Evolutionary conservation across 306 rosid genomes (phyloP).

Genomic region (Datisca glomerata): DNA sequence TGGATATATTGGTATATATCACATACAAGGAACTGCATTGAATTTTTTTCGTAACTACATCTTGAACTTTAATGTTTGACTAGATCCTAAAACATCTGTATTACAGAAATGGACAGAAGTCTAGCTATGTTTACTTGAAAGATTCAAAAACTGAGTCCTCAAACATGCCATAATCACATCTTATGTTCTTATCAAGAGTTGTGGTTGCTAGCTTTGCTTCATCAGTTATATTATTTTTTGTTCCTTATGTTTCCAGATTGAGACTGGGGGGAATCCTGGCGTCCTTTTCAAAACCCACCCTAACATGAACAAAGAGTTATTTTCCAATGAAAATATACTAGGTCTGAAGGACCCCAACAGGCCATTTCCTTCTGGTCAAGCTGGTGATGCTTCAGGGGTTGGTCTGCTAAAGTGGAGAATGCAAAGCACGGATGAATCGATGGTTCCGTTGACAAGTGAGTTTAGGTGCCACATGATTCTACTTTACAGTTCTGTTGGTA

Average conservation of each 20-base stretch:
- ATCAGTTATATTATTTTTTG: constrained; percentile 5
- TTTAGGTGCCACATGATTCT: too few species aligned
- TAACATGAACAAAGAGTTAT: constrained; percentile 89
- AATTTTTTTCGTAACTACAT: too few species aligned
- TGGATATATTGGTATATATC: too few species aligned
- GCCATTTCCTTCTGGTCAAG: constrained; percentile 89
- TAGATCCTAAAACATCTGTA: not conserved
- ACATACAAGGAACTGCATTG: too few species aligned
- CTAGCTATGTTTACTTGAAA: too few species aligned
- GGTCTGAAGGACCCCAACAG: constrained; percentile 91
- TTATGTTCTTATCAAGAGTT: not conserved
- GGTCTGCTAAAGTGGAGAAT: constrained; percentile 95
- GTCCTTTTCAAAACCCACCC: constrained; percentile 95
- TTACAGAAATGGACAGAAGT: not conserved
- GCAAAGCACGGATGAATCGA: constrained; percentile 85
- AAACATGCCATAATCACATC: not conserved
- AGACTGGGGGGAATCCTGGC: constrained; percentile 73
- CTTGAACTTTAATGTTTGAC: too few species aligned
- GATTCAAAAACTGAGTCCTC: not conserved
- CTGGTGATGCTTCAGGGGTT: constrained; percentile 76
- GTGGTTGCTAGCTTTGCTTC: constrained; percentile 1
- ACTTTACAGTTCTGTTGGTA: too few species aligned
- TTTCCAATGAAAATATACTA: constrained; percentile 58
- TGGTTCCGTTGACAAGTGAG: constrained; percentile 94
- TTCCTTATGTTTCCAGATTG: constrained; percentile 42